phyloP scores from a whole-genome alignment of 345 rosid genomes.

The Anacardium occidentale region DNA sequence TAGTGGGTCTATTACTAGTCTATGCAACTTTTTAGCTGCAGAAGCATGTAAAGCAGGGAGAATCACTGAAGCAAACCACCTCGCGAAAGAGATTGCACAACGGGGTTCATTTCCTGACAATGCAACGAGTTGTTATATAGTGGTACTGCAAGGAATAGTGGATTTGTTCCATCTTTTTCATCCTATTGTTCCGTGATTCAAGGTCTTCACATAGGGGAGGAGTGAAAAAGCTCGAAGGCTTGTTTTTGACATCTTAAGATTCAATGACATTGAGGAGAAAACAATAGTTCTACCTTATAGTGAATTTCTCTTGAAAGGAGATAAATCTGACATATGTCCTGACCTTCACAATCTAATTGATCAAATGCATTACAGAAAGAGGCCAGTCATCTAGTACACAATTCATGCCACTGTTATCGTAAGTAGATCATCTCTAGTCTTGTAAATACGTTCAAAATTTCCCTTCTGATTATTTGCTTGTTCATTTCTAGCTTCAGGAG shows the following conservation, averaged over 20 bases:
- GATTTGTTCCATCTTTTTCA: constrained; percentile 42
- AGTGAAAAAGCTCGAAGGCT: constrained; percentile 31
- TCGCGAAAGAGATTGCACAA: constrained; percentile 24
- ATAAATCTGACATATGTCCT: constrained; percentile 26
- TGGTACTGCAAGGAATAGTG: constrained; percentile 32
- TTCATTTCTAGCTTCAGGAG: neutral
- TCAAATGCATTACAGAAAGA: constrained; percentile 19
- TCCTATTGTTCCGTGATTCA: constrained; percentile 39
- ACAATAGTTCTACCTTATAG: constrained; percentile 29
- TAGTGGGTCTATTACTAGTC: constrained; percentile 30
- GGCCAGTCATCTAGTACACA: constrained; percentile 20
- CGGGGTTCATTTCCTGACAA: constrained; percentile 33
- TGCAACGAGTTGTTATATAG: constrained; percentile 35
- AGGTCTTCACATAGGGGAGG: constrained; percentile 37
- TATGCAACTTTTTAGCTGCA: constrained; percentile 31
- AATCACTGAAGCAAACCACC: constrained; percentile 28
- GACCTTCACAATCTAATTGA: constrained; percentile 30
- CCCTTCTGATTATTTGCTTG: neutral
- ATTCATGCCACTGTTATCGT: neutral
- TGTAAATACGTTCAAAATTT: neutral
- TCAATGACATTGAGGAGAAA: constrained; percentile 31
- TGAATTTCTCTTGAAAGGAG: constrained; percentile 35
- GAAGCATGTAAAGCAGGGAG: constrained; percentile 40
- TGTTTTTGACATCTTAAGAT: constrained; percentile 36
- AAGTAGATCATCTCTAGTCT: neutral